Evolutionary conservation across 2,329 filamentous ascomycete species (phyloP), one percentile per base, ranked within the genome.

Genomic region (Claviceps africana): DNA sequence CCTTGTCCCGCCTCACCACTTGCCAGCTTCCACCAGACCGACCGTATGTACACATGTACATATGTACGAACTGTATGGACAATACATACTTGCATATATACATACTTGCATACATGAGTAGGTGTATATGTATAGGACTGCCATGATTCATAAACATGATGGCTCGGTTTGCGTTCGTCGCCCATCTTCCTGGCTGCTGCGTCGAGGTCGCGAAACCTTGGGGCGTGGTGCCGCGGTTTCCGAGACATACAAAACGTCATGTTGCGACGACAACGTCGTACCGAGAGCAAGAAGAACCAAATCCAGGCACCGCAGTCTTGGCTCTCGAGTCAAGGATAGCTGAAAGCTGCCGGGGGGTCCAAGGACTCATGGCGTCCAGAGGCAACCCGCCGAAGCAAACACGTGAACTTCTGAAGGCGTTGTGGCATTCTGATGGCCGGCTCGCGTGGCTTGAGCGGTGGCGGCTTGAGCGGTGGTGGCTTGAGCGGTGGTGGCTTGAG

Each of bases 331-430:
- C 15, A 45, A 52, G 44, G 47, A 33, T n/a, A 56, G 56, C 56
- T 56, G 56, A 57, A 56, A 50, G 48, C 51, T 55, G 56, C 53
- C 55, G 48, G 28, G 13, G 5, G 13, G 25, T 25, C 25, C 25
- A 25, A 3, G 25, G 25, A 25, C 25, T 25, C 25, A 25, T 25
- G 25, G 25, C 25, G 25, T 5, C 25, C 25, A 25, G 25, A 25
- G 25, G 25, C 25, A 25, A 5, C 25, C 25, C 35, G 35, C 9
- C 13, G 35, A 31, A 51, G 35, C 22, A 47, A 37, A 50, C 30
- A 43, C 21, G 30, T n/a, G 48, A 11, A 35, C 9, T 4, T 15
- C 13, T 35, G 10, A 35, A 35, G 10, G 10, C 11, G 10, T 11
- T 11, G 10, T 35, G 3, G 25, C 25, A 25, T 25, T 25, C 25